Percentiles rank a stretch among this genome's conserved stretches.
Conservation (phyloP, 441 rosid genomes). For the Geranium incanum region DNA sequence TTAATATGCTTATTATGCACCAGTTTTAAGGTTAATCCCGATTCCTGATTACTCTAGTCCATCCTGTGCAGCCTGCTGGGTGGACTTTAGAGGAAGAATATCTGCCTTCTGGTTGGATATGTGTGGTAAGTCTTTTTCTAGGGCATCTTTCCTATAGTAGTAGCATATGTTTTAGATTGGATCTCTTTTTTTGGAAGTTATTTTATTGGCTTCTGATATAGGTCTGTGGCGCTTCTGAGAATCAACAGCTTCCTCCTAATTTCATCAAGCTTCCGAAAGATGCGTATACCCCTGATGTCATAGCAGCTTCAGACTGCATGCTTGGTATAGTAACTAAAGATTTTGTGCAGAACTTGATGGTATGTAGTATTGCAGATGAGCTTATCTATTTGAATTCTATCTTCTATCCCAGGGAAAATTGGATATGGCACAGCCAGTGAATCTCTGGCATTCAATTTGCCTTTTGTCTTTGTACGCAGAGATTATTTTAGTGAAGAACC, state of each 20-base stretch:
- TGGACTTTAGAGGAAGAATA: slow-evolving; percentile 89
- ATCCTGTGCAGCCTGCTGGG: slow-evolving; percentile 74
- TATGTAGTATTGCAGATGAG: slow-evolving; percentile 14
- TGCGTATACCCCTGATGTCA: slow-evolving; percentile 96
- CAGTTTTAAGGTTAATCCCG: background rate
- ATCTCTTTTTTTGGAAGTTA: background rate
- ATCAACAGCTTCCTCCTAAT: slow-evolving; percentile 79
- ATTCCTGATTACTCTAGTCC: slow-evolving; percentile 1
- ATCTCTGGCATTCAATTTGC: slow-evolving; percentile 84
- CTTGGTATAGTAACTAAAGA: slow-evolving; percentile 49
- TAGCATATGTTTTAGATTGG: slow-evolving; percentile 9
- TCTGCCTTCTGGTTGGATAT: slow-evolving; percentile 85
- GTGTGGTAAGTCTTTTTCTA: slow-evolving; percentile 58
- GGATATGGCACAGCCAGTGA: slow-evolving; percentile 99
- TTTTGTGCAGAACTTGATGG: background rate
- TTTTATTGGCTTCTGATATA: slow-evolving; percentile 25
- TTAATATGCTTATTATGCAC: slow-evolving; percentile 3
- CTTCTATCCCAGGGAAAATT: slow-evolving; percentile 72
- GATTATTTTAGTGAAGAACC: slow-evolving; percentile 99
- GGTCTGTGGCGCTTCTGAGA: slow-evolving; percentile 98
- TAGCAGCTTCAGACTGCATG: slow-evolving; percentile 99
- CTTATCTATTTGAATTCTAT: background rate
- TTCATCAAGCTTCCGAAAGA: slow-evolving; percentile 90
- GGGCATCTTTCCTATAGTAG: slow-evolving; percentile 12
- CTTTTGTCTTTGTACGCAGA: slow-evolving; percentile 97